Conservation (phyloP, 139 green algal species). For the Volvox reticuliferus region DNA sequence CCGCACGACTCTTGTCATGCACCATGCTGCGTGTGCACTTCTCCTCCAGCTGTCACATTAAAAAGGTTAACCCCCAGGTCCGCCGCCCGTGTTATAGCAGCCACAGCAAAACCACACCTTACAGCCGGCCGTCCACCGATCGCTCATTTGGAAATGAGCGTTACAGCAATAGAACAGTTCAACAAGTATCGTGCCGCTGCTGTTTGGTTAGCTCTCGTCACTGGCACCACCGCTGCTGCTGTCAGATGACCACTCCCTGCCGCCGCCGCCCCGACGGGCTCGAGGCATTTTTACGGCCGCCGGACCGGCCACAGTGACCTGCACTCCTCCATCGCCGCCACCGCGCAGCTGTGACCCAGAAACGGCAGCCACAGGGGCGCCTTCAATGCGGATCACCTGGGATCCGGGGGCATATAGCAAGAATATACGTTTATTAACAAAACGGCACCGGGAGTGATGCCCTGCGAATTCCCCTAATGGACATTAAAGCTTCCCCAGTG, state of each 20-base stretch:
- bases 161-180: not conserved
- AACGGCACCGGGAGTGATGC: not conserved
- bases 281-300: not conserved
- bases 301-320: not conserved
- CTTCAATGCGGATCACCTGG: constrained; percentile 25
- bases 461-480: not conserved
- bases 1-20: too few relatives aligned
- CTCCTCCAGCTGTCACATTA: not conserved
- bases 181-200: not conserved
- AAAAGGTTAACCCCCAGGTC: not conserved
- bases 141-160: not conserved
- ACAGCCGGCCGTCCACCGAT: not conserved
- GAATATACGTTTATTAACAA: not conserved
- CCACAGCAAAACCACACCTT: not conserved
- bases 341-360: not conserved
- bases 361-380: not conserved
- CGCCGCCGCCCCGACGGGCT: not conserved
- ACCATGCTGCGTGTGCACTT: too few relatives aligned
- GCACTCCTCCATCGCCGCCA: not conserved
- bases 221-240: not conserved
- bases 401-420: not conserved
- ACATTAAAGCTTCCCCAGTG: not conserved
- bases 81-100: not conserved
- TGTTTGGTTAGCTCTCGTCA: not conserved
- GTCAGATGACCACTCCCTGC: not conserved